Base-by-base conservation (phyloP, 2,329 filamentous ascomycete species). In the Mollisia scopiformis region DNA sequence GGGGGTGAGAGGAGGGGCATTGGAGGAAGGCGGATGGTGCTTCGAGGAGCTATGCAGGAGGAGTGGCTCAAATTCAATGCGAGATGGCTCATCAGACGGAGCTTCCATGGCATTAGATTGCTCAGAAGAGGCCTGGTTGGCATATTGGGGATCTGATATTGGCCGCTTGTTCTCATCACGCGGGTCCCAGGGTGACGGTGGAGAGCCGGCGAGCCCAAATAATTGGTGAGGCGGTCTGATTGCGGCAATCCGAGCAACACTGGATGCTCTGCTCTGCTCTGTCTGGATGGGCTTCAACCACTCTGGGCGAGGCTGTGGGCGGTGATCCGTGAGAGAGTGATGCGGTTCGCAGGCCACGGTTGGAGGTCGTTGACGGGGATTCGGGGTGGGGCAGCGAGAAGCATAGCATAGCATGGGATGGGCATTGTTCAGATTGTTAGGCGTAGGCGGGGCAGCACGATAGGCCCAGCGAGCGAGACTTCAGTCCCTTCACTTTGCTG, bases 1-100 rank as follows among this genome's bases (percentile, higher is more conserved):
- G n/a, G n/a, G n/a, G n/a, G n/a, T n/a, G n/a, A n/a, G n/a, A n/a
- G n/a, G n/a, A n/a, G n/a, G n/a, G n/a, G n/a, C n/a, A n/a, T n/a
- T n/a, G n/a, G n/a, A n/a, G n/a, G n/a, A n/a, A n/a, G n/a, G n/a
- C n/a, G n/a, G n/a, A n/a, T n/a, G n/a, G n/a, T n/a, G n/a, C n/a
- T 58, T 65, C 66, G 41, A 62, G 62, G 46, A 61, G 50, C 62
- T 62, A 67, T 47, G 52, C 43, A 27, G 43, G 23, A 47, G 43
- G 59, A 54, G 62, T 66, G 62, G 64, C 64, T 66, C 59, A 62
- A 65, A 51, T 62, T 57, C 50, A 61, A 66, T 61, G 63, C 65
- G 55, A 60, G 57, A 57, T 39, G 31, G 43, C 39, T 46, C 49
- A 10, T n/a, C 27, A 28, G 10, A n/a, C n/a, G n/a, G 43, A 28